phyloP scores from a whole-genome alignment of 148 eudicot species.

The Chenopodium suecicum region DNA sequence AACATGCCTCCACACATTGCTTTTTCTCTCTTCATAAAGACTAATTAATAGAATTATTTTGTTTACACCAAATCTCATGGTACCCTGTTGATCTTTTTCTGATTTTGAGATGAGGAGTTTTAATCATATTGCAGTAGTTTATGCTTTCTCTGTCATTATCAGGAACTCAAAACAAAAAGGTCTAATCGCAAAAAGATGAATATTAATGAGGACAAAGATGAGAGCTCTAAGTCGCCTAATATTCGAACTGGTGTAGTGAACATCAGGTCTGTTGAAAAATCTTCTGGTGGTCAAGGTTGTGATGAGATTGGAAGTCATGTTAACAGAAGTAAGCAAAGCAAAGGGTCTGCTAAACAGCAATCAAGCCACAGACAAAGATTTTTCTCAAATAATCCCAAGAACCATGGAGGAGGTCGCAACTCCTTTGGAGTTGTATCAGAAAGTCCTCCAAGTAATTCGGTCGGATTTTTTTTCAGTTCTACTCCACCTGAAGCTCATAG shows the following conservation, averaged over 20 bases:
- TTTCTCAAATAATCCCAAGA: conserved; percentile 57
- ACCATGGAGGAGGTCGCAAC: conserved; percentile 55
- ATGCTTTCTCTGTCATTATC: conserved; percentile 15
- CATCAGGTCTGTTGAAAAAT: conserved; percentile 37
- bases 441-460: conserved; percentile 90
- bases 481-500: conserved; percentile 89
- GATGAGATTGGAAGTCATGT: conserved; percentile 48
- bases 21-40: too few species aligned
- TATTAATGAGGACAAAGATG: conserved; percentile 51
- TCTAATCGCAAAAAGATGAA: conserved; percentile 46
- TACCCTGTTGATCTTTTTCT: neutral
- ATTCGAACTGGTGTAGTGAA: conserved; percentile 24
- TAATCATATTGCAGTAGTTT: neutral
- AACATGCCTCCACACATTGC: too few species aligned
- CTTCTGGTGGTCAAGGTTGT: conserved; percentile 38
- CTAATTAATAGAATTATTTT: neutral
- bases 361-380: conserved; percentile 60
- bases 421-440: conserved; percentile 60
- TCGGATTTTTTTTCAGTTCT: conserved; percentile 90
- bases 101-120: neutral
- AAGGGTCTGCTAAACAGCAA: conserved; percentile 61
- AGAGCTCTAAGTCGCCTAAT: conserved; percentile 41
- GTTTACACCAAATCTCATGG: neutral
- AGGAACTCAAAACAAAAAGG: conserved; percentile 75
- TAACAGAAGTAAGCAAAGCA: conserved; percentile 59